These are phyloP conservation scores for Jamesozyma gamospora DNA, from an alignment of 805 yeast species.

Conservation along the genomic window DNA sequence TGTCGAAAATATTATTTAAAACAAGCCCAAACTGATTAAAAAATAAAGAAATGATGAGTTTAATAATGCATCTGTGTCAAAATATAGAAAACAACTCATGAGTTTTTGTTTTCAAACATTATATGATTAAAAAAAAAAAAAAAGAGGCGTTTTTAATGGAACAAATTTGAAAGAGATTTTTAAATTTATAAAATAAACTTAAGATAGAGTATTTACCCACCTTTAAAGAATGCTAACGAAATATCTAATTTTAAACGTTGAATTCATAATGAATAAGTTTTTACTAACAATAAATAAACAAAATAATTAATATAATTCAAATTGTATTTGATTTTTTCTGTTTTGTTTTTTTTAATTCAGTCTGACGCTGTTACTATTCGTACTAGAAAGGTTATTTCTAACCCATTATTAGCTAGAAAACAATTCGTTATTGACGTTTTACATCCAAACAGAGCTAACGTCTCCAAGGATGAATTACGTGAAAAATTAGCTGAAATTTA, in stretches of 20 bases:
- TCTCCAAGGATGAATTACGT: constrained; percentile 98
- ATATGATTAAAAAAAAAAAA: too few species aligned
- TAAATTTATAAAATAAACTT: too few species aligned
- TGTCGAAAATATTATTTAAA: too few species aligned
- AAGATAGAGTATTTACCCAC: too few species aligned
- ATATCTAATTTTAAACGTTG: background rate
- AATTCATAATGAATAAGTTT: background rate
- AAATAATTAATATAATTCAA: too few species aligned
- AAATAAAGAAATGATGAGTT: too few species aligned
- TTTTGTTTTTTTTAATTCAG: constrained; percentile 31
- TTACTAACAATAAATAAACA: background rate
- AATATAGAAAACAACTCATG: too few species aligned
- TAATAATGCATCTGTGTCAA: too few species aligned
- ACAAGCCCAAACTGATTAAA: too few species aligned
- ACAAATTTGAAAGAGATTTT: too few species aligned
- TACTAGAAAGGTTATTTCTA: constrained; percentile 96
- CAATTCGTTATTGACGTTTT: constrained; percentile 98
- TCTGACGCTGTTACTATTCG: constrained; percentile 99
- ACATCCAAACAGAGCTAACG: constrained; percentile 99
- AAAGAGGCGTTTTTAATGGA: too few species aligned
- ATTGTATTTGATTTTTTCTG: background rate
- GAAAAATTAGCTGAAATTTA: constrained; percentile 80
- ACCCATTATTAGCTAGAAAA: constrained; percentile 98
- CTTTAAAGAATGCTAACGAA: background rate
- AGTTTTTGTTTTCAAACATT: too few species aligned